Evolutionary conservation across 176 grass and related monocot species (phyloP).

Genomic region (Triticum monococcum): DNA sequence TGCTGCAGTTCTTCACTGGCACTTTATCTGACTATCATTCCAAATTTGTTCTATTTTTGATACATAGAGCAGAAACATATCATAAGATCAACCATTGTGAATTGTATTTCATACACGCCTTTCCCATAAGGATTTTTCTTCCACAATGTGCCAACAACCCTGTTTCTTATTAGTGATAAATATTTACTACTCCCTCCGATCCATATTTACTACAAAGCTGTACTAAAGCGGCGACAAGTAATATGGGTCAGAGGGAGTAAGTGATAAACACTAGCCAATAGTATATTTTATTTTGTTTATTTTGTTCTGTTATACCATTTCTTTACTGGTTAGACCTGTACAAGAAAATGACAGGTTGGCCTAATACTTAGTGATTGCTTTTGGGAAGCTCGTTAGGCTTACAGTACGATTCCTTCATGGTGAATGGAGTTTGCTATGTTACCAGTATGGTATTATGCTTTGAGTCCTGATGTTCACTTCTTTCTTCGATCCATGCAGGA

Average conservation of each 20-base stretch:
- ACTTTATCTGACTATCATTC: not conserved
- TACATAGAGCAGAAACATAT: not conserved
- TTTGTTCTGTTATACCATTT: not conserved
- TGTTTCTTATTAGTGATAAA: not conserved
- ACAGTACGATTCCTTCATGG: not conserved
- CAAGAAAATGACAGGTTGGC: not conserved
- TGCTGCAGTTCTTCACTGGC: not conserved
- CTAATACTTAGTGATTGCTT: not conserved
- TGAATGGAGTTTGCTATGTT: not conserved
- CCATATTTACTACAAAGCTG: too few species aligned
- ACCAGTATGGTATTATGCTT: not conserved
- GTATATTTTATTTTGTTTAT: not conserved
- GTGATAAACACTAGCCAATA: not conserved
- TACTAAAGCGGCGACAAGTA: too few species aligned
- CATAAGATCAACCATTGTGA: not conserved
- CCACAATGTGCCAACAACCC: not conserved
- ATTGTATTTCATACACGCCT: not conserved
- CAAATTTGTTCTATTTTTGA: not conserved
- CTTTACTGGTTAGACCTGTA: constrained; percentile 1
- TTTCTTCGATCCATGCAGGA: constrained; percentile 57
- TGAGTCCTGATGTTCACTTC: not conserved
- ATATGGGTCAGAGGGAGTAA: too few species aligned
- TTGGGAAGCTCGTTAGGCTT: not conserved
- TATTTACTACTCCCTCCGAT: too few species aligned
- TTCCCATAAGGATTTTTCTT: not conserved